Evolutionary conservation across 163 green algal species (phyloP), one percentile per base, ranked within the genome.

Genomic region (Chlorella variabilis): DNA sequence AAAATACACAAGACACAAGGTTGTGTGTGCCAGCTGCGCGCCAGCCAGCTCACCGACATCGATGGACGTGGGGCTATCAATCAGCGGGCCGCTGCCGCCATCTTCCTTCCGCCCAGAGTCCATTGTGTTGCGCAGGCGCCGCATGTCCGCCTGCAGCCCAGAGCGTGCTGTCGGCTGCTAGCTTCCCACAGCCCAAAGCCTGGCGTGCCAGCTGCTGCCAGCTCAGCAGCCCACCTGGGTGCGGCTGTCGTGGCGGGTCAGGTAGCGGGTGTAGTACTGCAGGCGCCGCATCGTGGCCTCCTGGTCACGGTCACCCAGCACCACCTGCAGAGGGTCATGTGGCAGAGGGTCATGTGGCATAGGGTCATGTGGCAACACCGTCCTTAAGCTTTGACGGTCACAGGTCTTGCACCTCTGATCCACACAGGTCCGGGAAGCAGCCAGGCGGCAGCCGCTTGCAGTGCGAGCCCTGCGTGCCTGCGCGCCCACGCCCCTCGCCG

Each of bases 281-380:
- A 86, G 45, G 2, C 81, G 58, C 71, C 18, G 4, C 74, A 86
- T n/a, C 21, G 82, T 86, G n/a, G 58, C 48, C 2, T 78, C 23
- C 65, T 86, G 71, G 74, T 63, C 54, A 1, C 82, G 71, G 49
- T 86, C 82, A 1, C 29, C 82, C 61, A 82, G 62, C 59, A 86
- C 71, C 13, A 86, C 38, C 68, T 82, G 45, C 41, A 56, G 1
- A n/a, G n/a, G n/a, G n/a, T n/a, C n/a, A n/a, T n/a, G n/a, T n/a
- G n/a, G n/a, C 9, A 54, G 38, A 36, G 4, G 39, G 25, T 39
- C n/a, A n/a, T n/a, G n/a, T n/a, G n/a, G n/a, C n/a, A n/a, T n/a
- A n/a, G n/a, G n/a, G n/a, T n/a, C n/a, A n/a, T n/a, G n/a, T n/a
- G n/a, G n/a, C n/a, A n/a, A n/a, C n/a, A n/a, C n/a, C n/a, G n/a